Base-by-base conservation (phyloP, 225 moss, liverwort and hornwort genomes). In the Physcomitrium patens region DNA sequence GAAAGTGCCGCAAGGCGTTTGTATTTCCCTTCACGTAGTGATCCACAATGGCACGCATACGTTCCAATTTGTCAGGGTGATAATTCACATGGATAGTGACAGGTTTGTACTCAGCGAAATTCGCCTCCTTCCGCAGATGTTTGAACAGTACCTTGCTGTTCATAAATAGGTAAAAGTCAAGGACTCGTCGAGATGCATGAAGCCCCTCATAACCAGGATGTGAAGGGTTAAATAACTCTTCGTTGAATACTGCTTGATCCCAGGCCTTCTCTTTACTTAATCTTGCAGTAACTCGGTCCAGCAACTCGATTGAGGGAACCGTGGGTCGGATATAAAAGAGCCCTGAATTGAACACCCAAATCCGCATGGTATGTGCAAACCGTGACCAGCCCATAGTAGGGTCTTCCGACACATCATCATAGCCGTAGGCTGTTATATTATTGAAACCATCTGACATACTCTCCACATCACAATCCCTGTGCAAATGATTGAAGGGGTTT, bases 181-280 rank as follows among this genome's bases (percentile, higher is more conserved):
- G 79, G 2, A 99, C 94, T 7, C 97, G 87, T 16, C 79, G 84
- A 1, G 97, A 99, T 0, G 94, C 97, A 55, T 99, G 97, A 14
- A 99, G 89, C 26, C 97, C 94, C 12, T 83, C 86, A 18, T 94
- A 93, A 1, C 97, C 94, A 0, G 94, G 94, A 81, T 85, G 91
- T 1, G 97, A 94, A 14, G 97, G 97, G 63, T 86, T 89, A 43
- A 94, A 99, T 2, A 99, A 81, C 75, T 94, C 97, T 79, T 99
- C 97, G 48, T 94, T 99, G 78, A 99, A 99, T 19, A 99, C 94
- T 8, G 97, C 97, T 68, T 99, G 97, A 87, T 99, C 97, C 97
- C 97, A 99, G 0, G 85, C 93, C 16, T 91, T 81, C 79, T 94
- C 90, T 65, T 50, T 93, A 4, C 94, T 86, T 2, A 99, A 83